These are phyloP conservation scores for Capsicum baccatum DNA, from an alignment of 257 asterid genomes.

Conservation along the genomic window DNA sequence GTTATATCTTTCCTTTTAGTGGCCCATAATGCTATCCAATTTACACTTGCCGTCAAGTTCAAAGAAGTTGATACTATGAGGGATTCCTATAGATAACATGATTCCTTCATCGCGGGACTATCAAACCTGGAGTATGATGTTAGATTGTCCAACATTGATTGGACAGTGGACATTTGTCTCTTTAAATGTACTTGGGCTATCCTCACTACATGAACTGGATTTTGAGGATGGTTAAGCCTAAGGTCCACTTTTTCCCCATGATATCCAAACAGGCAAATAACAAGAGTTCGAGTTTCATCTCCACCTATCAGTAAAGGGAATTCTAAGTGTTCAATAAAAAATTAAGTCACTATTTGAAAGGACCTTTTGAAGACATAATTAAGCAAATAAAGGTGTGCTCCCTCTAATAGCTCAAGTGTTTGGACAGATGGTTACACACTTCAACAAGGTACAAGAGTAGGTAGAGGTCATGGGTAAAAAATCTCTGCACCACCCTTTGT, in stretches of 20 bases:
- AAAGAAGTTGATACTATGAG: no score
- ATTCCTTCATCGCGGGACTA: no score
- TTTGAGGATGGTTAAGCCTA: background rate
- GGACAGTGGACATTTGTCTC: background rate
- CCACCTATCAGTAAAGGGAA: background rate
- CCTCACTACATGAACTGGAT: background rate
- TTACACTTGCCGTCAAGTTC: no score
- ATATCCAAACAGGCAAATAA: background rate
- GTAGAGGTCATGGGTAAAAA: background rate
- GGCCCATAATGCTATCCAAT: no score
- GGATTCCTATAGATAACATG: no score
- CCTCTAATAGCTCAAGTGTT: constrained; percentile 13
- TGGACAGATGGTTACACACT: background rate
- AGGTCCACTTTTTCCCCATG: background rate
- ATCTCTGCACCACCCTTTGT: background rate
- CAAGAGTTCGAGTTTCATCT: background rate
- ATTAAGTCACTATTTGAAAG: background rate
- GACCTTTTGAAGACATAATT: background rate
- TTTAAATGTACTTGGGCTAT: background rate
- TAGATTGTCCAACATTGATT: background rate
- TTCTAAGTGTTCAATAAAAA: background rate
- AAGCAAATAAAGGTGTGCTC: background rate
- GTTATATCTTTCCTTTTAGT: no score
- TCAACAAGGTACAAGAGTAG: background rate
- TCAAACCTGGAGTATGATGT: background rate